Percentiles rank a stretch among this genome's conserved stretches.
phyloP scores from a whole-genome alignment of 768 basidiomycete species.

The Mycena galopus region DNA sequence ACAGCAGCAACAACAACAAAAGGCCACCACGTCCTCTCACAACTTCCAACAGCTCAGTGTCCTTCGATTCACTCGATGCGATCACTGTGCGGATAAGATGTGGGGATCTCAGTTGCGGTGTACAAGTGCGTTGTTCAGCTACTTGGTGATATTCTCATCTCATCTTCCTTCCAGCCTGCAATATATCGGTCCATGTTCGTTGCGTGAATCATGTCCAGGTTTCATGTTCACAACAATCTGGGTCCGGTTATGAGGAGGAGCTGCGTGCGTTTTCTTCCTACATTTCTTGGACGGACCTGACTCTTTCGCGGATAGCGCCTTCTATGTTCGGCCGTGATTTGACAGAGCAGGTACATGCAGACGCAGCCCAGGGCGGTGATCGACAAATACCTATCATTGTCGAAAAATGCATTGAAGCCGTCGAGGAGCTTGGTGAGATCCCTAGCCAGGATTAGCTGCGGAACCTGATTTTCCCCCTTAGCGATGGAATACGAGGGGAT shows the following conservation, averaged over 20 bases:
- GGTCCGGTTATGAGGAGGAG: conserved; percentile 49
- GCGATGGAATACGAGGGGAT: conserved; percentile 98
- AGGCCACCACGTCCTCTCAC: conserved; percentile 68
- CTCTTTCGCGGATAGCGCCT: conserved; percentile 62
- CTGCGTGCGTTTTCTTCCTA: conserved; percentile 52
- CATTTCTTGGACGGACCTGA: conserved; percentile 28
- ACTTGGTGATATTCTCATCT: conserved; percentile 13
- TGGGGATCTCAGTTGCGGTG: conserved; percentile 98
- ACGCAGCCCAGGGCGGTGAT: conserved; percentile 65
- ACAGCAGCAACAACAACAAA: conserved; percentile 40
- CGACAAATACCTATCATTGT: conserved; percentile 88
- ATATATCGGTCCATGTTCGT: conserved; percentile 88
- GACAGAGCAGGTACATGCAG: conserved; percentile 82
- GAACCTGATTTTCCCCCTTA: conserved; percentile 41
- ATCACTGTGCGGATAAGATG: conserved; percentile 97
- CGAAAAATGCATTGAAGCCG: conserved; percentile 95
- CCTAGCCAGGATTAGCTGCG: not conserved
- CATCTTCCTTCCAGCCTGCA: conserved; percentile 70
- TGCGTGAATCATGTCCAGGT: conserved; percentile 79
- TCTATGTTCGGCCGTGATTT: conserved; percentile 96
- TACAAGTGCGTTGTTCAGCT: conserved; percentile 68
- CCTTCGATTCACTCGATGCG: conserved; percentile 91
- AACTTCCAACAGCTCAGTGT: conserved; percentile 91
- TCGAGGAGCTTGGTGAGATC: conserved; percentile 83
- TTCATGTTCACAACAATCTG: conserved; percentile 71